These are phyloP conservation scores for Acanthamoeba castellanii DNA, from an alignment of 208 protist genomes.

Conservation along the genomic window DNA sequence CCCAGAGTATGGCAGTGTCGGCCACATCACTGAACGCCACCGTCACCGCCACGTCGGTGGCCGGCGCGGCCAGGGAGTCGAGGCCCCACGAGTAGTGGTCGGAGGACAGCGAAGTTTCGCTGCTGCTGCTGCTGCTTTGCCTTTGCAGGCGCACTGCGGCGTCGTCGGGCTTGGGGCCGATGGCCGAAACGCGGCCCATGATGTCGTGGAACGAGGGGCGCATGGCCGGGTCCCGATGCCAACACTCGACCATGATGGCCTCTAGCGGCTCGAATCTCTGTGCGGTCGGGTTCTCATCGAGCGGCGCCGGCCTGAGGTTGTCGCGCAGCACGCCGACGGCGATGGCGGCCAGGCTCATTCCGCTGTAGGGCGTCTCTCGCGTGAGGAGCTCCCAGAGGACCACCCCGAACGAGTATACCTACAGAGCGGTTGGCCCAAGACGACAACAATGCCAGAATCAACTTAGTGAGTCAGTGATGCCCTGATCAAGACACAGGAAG, in stretches of 20 bases:
- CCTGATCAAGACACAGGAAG: background rate
- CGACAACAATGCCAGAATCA: background rate
- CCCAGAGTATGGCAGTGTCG: background rate
- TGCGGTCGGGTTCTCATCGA: background rate
- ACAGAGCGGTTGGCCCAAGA: background rate
- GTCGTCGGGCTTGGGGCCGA: background rate
- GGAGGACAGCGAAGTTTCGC: background rate
- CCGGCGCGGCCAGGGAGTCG: background rate
- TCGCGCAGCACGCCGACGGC: conserved; percentile 36
- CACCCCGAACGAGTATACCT: conserved; percentile 28
- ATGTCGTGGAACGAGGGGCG: conserved; percentile 31
- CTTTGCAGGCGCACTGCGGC: background rate
- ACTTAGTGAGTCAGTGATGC: background rate
- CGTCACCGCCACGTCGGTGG: background rate
- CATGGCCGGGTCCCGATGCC: conserved; percentile 26
- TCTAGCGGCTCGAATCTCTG: background rate
- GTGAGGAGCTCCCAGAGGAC: conserved; percentile 51
- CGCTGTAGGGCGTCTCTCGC: conserved; percentile 2
- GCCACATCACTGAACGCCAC: background rate
- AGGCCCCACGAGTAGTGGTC: background rate
- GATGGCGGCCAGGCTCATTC: background rate
- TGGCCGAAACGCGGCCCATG: background rate
- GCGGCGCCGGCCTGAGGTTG: background rate
- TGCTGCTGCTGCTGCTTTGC: too few species aligned
- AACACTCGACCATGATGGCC: conserved; percentile 29